Conservation (phyloP, 768 basidiomycete species). For the Amylocystis lapponica region DNA sequence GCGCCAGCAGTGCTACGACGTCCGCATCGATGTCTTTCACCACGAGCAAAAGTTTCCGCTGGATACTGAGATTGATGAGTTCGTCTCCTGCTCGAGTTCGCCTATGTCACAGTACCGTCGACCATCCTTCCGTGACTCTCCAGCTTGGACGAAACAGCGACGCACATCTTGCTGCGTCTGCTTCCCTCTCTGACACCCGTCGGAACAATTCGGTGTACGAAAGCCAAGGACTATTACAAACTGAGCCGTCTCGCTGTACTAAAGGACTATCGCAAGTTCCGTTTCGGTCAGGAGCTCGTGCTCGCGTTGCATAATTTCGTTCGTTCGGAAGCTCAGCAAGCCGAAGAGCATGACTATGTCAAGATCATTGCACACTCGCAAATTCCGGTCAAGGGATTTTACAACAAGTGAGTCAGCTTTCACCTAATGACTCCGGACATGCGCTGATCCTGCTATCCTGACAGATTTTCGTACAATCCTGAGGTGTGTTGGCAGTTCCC, state of each 20-base stretch:
- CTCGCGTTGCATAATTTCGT: slow-evolving; percentile 56
- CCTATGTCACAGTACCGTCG: slow-evolving; percentile 7
- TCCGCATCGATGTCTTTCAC: slow-evolving; percentile 57
- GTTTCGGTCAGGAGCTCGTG: slow-evolving; percentile 66
- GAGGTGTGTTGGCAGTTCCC: slow-evolving; percentile 56
- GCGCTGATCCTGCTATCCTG: slow-evolving; percentile 15
- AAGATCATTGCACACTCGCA: slow-evolving; percentile 63
- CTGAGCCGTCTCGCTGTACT: slow-evolving; percentile 68
- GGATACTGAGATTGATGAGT: slow-evolving; percentile 75
- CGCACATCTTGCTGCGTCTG: slow-evolving; percentile 70
- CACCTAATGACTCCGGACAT: not conserved
- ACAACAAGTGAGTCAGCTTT: slow-evolving; percentile 55
- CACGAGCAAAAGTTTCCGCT: slow-evolving; percentile 67
- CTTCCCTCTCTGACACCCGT: slow-evolving; percentile 54
- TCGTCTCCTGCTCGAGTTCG: slow-evolving; percentile 20
- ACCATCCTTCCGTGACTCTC: no score
- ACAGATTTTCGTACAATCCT: slow-evolving; percentile 62
- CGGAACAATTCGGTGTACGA: slow-evolving; percentile 60
- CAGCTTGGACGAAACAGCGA: slow-evolving; percentile 58
- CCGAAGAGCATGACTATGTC: slow-evolving; percentile 20
- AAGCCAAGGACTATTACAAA: slow-evolving; percentile 52
- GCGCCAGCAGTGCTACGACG: slow-evolving; percentile 58
- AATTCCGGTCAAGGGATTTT: slow-evolving; percentile 65
- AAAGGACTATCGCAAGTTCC: slow-evolving; percentile 54
- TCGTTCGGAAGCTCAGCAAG: slow-evolving; percentile 33